Base-by-base conservation (phyloP, 306 rosid genomes). In the Biancaea sappan region DNA sequence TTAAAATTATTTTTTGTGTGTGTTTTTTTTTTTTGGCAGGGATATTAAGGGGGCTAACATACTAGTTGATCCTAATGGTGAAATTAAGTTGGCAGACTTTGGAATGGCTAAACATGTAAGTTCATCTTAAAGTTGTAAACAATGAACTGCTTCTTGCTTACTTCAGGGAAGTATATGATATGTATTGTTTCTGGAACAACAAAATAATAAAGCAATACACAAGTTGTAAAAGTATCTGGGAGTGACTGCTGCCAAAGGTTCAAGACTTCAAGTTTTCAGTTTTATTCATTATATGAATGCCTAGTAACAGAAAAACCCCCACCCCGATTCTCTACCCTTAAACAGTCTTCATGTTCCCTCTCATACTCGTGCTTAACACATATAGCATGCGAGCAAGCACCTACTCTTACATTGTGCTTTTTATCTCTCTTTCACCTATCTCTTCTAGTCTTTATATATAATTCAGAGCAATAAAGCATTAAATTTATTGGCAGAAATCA, bases 31-130 rank as follows among this genome's bases (percentile, higher is more conserved):
- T 66, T 72, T 43, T 86, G 82, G 81, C 92, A 95, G 99, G 93
- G 99, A 95, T 79, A 95, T 95, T 59, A 95, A 95, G 81, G 99
- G 99, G 77, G 99, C 99, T 34, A 95, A 95, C 87, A 95, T 95
- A 79, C 84, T 95, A 74, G 99, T 95, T 35, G 98, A 84, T 81
- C 97, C 99, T 59, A 92, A 88, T 69, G 99, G 99, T 46, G 96
- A 87, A 78, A 80, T 95, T 84, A 95, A 95, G 92, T 81, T 95
- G 89, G 99, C 94, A 15, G 99, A 95, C 82, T 95, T 95, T 59
- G 99, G 99, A 84, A 95, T 95, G 99, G 97, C 99, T 61, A 95
- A 92, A 78, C 98, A 88, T 77, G 98, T 95, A 89, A 41, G 80
- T 47, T 72, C 68, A 41, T 73, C 38, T 73, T 75, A 44, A 44